phyloP scores from a whole-genome alignment of 306 rosid species.

The Morella rubra region DNA sequence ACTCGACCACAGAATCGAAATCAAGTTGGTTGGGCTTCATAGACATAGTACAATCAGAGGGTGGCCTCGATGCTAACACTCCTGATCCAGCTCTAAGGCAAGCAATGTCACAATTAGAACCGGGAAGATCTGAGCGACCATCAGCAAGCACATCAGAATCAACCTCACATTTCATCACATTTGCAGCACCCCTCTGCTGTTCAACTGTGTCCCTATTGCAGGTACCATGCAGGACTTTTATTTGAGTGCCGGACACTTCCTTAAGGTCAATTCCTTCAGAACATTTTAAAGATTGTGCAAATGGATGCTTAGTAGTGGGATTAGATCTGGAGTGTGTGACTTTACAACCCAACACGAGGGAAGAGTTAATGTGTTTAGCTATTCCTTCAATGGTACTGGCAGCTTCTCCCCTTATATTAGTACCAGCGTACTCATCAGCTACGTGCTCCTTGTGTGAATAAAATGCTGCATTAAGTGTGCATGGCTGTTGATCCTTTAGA shows the following conservation, averaged over 20 bases:
- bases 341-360: slow-evolving; percentile 28
- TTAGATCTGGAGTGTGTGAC: slow-evolving; percentile 18
- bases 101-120: slow-evolving; percentile 27
- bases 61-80: slow-evolving; percentile 29
- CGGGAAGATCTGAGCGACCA: slow-evolving; percentile 25
- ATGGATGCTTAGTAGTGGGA: slow-evolving; percentile 24
- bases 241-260: slow-evolving; percentile 32
- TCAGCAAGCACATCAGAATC: slow-evolving; percentile 31
- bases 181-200: slow-evolving; percentile 28
- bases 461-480: slow-evolving; percentile 25
- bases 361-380: slow-evolving; percentile 29
- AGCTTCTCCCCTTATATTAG: slow-evolving; percentile 32
- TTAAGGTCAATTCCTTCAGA: slow-evolving; percentile 21
- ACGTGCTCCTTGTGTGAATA: slow-evolving; percentile 33
- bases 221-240: slow-evolving; percentile 27
- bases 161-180: slow-evolving; percentile 27
- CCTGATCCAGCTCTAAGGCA: slow-evolving; percentile 37
- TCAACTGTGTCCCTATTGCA: slow-evolving; percentile 21
- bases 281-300: slow-evolving; percentile 24
- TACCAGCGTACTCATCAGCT: slow-evolving; percentile 33
- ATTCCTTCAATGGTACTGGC: slow-evolving; percentile 28
- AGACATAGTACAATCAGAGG: slow-evolving; percentile 41
- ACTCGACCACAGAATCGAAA: slow-evolving; percentile 46
- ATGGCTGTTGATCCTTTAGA: slow-evolving; percentile 29
- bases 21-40: slow-evolving; percentile 56